Percentiles rank a stretch among this genome's conserved stretches.
These are phyloP conservation scores for Cryptosporidium ryanae DNA, from an alignment of 169 alveolate genomes.

Conservation along the genomic window DNA sequence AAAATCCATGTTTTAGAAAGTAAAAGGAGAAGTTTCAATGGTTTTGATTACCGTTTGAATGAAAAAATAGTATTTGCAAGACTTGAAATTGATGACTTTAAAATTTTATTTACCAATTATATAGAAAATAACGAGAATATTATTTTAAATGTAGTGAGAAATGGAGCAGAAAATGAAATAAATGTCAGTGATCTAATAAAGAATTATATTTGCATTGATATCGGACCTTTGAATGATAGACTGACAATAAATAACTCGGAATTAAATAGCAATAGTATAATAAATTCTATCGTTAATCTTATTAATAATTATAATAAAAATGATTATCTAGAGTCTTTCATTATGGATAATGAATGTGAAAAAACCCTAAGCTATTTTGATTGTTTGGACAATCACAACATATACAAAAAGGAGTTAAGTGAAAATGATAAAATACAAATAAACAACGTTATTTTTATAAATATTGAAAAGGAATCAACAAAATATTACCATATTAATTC, in stretches of 20 bases:
- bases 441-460: slow-evolving; percentile 2
- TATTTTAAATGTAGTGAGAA: neutral
- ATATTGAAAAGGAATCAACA: slow-evolving; percentile 24
- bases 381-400: slow-evolving; percentile 28
- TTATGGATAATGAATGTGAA: neutral
- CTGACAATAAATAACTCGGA: neutral
- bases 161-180: neutral
- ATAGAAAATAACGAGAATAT: no score
- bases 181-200: neutral
- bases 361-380: slow-evolving; percentile 25
- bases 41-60: neutral
- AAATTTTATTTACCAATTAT: neutral
- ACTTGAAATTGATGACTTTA: slow-evolving; percentile 4
- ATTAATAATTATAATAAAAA: slow-evolving; percentile 10
- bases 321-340: slow-evolving; percentile 28
- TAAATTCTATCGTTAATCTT: neutral
- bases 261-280: neutral
- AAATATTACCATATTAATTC: slow-evolving; percentile 12
- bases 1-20: neutral
- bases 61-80: neutral
- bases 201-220: neutral
- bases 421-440: neutral
- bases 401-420: neutral
- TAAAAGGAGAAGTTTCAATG: neutral
- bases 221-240: neutral